A percentile compares a stretch with the other conserved stretches of the same genome.
These are phyloP conservation scores for Cladophialophora psammophila DNA, from an alignment of 2,329 filamentous ascomycete species.

Conservation along the genomic window DNA sequence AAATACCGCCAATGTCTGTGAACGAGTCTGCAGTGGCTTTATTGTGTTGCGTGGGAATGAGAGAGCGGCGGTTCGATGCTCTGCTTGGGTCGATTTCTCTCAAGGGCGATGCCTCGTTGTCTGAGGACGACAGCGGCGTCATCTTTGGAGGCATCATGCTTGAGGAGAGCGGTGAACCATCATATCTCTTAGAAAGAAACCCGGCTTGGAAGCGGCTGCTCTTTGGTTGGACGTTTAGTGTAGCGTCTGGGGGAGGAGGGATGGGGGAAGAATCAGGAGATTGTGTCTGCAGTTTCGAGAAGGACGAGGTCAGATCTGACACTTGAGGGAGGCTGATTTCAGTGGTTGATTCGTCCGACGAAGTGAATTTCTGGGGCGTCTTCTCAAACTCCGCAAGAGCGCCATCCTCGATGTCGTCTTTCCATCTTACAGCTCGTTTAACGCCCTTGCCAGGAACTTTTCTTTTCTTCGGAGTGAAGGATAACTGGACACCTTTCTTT, in stretches of 20 bases:
- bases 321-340: constrained; percentile 56
- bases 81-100: constrained; percentile 60
- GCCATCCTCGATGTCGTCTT: constrained; percentile 86
- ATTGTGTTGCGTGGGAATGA: constrained; percentile 41
- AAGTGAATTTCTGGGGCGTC: constrained; percentile 73
- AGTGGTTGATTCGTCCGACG: constrained; percentile 60
- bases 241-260: constrained; percentile 60
- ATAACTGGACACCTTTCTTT: constrained; percentile 70
- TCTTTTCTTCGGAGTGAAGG: constrained; percentile 83
- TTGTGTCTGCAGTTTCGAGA: constrained; percentile 46
- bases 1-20: constrained; percentile 43
- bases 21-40: constrained; percentile 48
- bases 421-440: constrained; percentile 87
- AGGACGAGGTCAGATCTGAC: constrained; percentile 59
- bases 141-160: constrained; percentile 61
- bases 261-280: constrained; percentile 63
- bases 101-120: constrained; percentile 63
- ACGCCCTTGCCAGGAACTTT: constrained; percentile 64
- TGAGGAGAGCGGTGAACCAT: constrained; percentile 63
- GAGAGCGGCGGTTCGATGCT: constrained; percentile 56
- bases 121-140: constrained; percentile 64
- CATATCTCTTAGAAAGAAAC: constrained; percentile 75
- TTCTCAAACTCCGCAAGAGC: constrained; percentile 89
- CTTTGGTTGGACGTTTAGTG: constrained; percentile 70
- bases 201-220: constrained; percentile 85